Evolutionary conservation across 139 green algal species (phyloP), one percentile per base, ranked within the genome.

Genomic region (Picochlorum sp.): DNA sequence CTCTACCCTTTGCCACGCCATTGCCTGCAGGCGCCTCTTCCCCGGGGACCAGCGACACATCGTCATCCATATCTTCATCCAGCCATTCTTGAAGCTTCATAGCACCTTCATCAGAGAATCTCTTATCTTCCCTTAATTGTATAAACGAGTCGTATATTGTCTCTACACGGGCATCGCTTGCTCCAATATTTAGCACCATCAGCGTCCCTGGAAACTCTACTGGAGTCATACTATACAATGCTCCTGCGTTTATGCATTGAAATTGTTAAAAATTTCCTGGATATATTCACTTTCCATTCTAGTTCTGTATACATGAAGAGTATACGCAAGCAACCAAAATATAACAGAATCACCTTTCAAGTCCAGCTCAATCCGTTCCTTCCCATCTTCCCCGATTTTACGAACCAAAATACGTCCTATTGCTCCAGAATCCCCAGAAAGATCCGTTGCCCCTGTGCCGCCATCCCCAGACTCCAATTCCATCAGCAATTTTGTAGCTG

Each of bases 341-440:
- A 25, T 47, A 47, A 47, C 18, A 47, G n/a, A n/a, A n/a, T n/a
- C n/a, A n/a, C n/a, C 52, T 59, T 53, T 53, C 44, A 53, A 31
- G 24, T 47, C 39, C 39, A 47, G 9, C 9, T 53, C 44, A 24
- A 53, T 32, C 20, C 24, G 20, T 33, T 33, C 44, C 7, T 31
- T 53, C 5, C 22, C 44, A 53, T 26, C 44, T 53, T 47, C 39
- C 22, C 37, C 7, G 14, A 28, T 9, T 14, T 53, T 53, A 18
- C 44, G 20, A 53, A 69, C 58, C 16, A 66, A 33, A 5, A 74
- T 31, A 10, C 67, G 51, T 3, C 67, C 67, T 10, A 74, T 68
- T 24, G 67, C 67, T 4, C 67, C 67, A 20, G 67, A 68, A 20
- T 74, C 67, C 2, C 67, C 60, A 12, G 52, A 59, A 18, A 74